Evolutionary conservation across 2,329 filamentous ascomycete species (phyloP), one percentile per base, ranked within the genome.

Genomic region (Cryphonectria japonica): DNA sequence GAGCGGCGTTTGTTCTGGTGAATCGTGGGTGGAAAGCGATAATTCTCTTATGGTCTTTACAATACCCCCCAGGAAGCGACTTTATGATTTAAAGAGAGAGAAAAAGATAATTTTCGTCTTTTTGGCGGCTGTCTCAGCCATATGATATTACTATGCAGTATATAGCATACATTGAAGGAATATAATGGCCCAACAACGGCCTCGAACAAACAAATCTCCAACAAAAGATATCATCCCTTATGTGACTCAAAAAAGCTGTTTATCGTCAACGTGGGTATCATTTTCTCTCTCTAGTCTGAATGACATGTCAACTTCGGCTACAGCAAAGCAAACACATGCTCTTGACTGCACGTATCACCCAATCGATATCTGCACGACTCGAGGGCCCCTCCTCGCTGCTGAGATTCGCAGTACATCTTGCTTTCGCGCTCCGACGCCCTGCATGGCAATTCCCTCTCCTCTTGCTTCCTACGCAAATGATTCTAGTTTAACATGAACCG

Each of bases 1-100:
- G 66, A 74, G 75, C 72, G 79, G 79, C 77, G 79, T 82, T 82
- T 84, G 80, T 80, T 83, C 81, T 83, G 82, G 82, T 83, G 82
- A 83, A 83, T 75, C 77, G 77, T 71, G 74, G 68, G 64, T 65
- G 69, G 67, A 71, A 69, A 75, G 63, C 43, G 63, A 37, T 43
- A 46, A 46, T 62, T 39, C 41, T 39, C 9, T 39, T 62, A 52
- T 50, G 63, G 26, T 77, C 76, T 79, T 83, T 83, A 83, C 81
- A 83, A 59, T 59, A 59, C 29, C 82, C 82, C 81, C 80, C 77
- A 74, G 75, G 74, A 74, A 73, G 75, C 75, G 73, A 74, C 65
- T 63, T 62, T 43, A 43, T 43, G 41, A 43, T 39, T 7, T 2
- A 43, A 19, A 43, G 26, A 43, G 41, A 43, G 16, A 43, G 16